Evolutionary conservation across 163 green algal genomes (phyloP).

Genomic region (Scenedesmus sp.): DNA sequence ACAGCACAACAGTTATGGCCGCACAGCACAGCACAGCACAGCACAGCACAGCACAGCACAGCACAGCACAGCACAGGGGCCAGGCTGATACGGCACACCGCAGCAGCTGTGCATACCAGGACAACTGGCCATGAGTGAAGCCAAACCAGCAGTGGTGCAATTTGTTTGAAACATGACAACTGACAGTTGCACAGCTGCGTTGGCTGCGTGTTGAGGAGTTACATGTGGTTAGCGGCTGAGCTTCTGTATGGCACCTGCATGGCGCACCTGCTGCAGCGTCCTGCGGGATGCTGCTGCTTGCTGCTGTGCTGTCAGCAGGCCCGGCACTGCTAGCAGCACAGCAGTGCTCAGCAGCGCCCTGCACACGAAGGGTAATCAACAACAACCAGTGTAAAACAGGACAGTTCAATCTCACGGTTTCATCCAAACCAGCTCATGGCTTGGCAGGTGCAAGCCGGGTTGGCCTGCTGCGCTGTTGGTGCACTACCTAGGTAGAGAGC

Average conservation of each 20-base stretch:
- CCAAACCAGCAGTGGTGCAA: too few relatives aligned
- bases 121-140: too few relatives aligned
- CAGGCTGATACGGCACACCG: too few relatives aligned
- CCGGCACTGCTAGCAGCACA: conserved; percentile 6
- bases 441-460: neutral
- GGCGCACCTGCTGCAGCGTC: neutral
- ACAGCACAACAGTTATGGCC: too few relatives aligned
- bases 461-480: neutral
- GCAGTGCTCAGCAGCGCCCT: neutral
- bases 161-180: too few relatives aligned
- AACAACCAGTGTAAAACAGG: neutral
- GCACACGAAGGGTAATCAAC: neutral
- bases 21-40: neutral
- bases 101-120: too few relatives aligned
- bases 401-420: too few relatives aligned
- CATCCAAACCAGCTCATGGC: neutral
- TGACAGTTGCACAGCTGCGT: too few relatives aligned
- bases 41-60: too few relatives aligned
- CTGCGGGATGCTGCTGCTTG: neutral
- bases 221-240: too few relatives aligned
- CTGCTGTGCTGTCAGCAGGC: neutral
- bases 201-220: too few relatives aligned
- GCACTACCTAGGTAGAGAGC: neutral
- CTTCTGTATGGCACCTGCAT: neutral
- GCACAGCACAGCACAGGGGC: too few relatives aligned